Conservation (phyloP, 176 grass and related monocot species). For the Urochloa ruziziensis region DNA sequence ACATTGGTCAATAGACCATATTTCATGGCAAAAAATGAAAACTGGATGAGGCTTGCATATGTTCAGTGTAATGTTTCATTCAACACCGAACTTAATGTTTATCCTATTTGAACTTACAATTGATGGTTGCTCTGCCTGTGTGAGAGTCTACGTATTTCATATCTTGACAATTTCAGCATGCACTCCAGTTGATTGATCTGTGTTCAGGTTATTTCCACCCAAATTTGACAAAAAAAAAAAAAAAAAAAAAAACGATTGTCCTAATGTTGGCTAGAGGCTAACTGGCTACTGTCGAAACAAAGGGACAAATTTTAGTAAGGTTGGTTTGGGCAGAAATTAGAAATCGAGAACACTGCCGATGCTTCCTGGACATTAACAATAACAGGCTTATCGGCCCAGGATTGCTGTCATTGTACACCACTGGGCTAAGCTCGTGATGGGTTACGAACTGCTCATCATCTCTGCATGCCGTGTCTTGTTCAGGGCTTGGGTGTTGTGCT, state of each 20-base stretch:
- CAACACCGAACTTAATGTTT: neutral
- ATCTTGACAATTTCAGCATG: neutral
- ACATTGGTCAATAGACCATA: constrained; percentile 1
- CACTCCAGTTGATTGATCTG: neutral
- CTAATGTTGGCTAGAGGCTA: too few relatives aligned
- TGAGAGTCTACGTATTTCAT: neutral
- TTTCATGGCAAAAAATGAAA: constrained; percentile 11
- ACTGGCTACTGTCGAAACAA: neutral
- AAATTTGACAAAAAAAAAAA: neutral
- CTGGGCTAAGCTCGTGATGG: neutral
- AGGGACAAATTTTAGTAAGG: neutral
- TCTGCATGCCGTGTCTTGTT: too few relatives aligned
- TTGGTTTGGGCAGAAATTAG: neutral
- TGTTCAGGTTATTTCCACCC: neutral
- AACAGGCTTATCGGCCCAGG: too few relatives aligned
- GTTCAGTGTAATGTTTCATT: neutral
- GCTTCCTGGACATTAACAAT: neutral
- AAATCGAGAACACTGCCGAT: neutral
- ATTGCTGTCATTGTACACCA: neutral
- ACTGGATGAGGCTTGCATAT: too few relatives aligned
- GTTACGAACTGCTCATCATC: too few relatives aligned
- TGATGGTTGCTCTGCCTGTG: neutral
- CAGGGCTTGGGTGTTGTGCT: too few relatives aligned
- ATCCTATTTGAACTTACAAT: neutral
- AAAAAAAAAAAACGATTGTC: too few relatives aligned